phyloP scores from a whole-genome alignment of 129 eudicot genomes.

The Lactuca sativa region DNA sequence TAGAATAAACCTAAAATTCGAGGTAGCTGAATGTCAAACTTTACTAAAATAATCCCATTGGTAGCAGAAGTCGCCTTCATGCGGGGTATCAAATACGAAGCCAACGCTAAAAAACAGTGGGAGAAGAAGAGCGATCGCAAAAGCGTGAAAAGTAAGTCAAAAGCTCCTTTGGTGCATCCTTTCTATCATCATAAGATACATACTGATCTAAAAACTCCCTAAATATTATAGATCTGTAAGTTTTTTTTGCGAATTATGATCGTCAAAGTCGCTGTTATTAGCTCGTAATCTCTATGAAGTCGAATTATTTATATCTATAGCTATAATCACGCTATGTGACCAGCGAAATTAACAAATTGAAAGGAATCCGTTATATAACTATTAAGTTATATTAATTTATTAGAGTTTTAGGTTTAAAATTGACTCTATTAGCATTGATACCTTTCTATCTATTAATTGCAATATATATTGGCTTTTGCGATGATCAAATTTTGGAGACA shows the following conservation, averaged over 20 bases:
- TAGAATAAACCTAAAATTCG: conserved; percentile 3
- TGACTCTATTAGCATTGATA: conserved; percentile 9
- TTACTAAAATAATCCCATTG: conserved; percentile 14
- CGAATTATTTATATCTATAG: background rate
- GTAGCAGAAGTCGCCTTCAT: conserved; percentile 16
- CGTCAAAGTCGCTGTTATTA: conserved; percentile 12
- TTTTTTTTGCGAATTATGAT: conserved; percentile 10
- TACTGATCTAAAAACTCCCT: conserved; percentile 7
- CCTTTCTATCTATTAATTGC: background rate
- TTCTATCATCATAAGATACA: conserved; percentile 18
- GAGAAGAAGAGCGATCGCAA: conserved; percentile 25
- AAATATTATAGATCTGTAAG: conserved; percentile 8
- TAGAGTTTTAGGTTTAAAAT: conserved; percentile 15
- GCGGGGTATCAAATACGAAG: conserved; percentile 14
- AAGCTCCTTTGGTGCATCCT: background rate
- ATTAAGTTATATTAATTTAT: background rate
- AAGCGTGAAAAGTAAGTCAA: conserved; percentile 29
- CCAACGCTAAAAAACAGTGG: conserved; percentile 2
- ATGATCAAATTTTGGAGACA: background rate
- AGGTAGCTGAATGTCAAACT: conserved; percentile 7
- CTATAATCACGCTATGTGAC: background rate
- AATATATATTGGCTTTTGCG: conserved; percentile 1
- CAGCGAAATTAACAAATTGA: background rate
- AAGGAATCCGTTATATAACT: conserved; percentile 1
- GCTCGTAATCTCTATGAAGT: conserved; percentile 14